Evolutionary conservation across 768 basidiomycete genomes (phyloP).

Genomic region (Cystoderma amianthinum): DNA sequence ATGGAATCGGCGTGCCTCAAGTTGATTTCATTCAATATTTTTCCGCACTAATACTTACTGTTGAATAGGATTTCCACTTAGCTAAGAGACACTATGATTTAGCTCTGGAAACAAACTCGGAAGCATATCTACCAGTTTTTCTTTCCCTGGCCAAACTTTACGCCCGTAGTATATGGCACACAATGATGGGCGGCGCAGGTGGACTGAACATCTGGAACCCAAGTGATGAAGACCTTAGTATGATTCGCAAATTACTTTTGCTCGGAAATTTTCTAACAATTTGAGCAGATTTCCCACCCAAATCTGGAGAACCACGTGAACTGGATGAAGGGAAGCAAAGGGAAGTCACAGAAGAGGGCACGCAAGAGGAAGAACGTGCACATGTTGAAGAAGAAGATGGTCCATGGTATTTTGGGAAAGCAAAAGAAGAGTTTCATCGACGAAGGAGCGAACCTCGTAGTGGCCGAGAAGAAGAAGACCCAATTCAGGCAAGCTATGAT

Average conservation of each 20-base stretch:
- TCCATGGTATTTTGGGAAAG: slow-evolving; percentile 80
- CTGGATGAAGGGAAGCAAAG: slow-evolving; percentile 29
- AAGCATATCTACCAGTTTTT: slow-evolving; percentile 84
- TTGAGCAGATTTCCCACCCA: slow-evolving; percentile 7
- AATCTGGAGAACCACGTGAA: slow-evolving; percentile 26
- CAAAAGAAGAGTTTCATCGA: slow-evolving; percentile 68
- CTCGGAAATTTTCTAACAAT: too few species aligned
- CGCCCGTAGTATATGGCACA: slow-evolving; percentile 78
- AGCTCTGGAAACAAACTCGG: slow-evolving; percentile 79
- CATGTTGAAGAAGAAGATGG: slow-evolving; percentile 51
- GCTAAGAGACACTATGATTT: slow-evolving; percentile 95
- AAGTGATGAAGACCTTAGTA: slow-evolving; percentile 43
- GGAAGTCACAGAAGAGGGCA: slow-evolving; percentile 15
- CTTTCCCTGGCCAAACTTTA: slow-evolving; percentile 82
- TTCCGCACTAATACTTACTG: slow-evolving; percentile 1
- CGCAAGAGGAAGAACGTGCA: slow-evolving; percentile 24
- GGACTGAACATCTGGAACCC: slow-evolving; percentile 62
- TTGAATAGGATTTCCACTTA: slow-evolving; percentile 80
- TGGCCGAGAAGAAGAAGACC: slow-evolving; percentile 58
- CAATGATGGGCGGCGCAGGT: slow-evolving; percentile 61
- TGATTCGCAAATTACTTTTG: too few species aligned
- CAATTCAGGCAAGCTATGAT: slow-evolving; percentile 48
- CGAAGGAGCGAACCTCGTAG: slow-evolving; percentile 30
- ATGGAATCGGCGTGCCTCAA: slow-evolving; percentile 86
- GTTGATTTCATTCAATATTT: slow-evolving; percentile 23